These are phyloP conservation scores for Botryotinia convoluta DNA, from an alignment of 2,329 filamentous ascomycete species.

Conservation along the genomic window DNA sequence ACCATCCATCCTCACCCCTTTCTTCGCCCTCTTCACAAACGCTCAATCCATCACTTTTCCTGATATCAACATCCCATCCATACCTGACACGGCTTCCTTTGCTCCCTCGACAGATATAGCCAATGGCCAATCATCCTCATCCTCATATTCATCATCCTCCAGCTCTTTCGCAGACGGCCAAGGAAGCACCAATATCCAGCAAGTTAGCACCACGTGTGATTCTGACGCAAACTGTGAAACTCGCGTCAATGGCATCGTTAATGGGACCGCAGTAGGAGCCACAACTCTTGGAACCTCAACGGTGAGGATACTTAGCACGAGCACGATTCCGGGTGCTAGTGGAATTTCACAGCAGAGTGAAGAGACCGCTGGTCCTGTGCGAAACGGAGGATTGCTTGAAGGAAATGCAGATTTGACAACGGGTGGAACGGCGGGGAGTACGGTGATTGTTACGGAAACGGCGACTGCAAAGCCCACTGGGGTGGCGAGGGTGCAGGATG, in stretches of 20 bases:
- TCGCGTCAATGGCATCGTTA: background rate
- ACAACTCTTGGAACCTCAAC: background rate
- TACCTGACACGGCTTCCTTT: background rate
- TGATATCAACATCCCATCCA: background rate
- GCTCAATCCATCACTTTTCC: background rate
- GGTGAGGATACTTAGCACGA: background rate
- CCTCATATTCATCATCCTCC: conserved; percentile 7
- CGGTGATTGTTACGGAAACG: background rate
- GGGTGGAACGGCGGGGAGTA: conserved; percentile 6
- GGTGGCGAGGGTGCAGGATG: background rate
- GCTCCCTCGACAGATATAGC: background rate
- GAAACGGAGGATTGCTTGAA: background rate
- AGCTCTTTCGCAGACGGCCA: conserved; percentile 1
- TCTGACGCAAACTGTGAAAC: conserved; percentile 9
- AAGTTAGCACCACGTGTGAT: background rate
- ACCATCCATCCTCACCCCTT: background rate
- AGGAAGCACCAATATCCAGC: background rate
- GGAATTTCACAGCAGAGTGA: background rate
- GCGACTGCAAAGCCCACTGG: background rate
- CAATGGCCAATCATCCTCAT: conserved; percentile 1
- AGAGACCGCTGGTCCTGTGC: background rate
- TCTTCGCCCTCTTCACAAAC: background rate
- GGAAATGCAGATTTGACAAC: background rate
- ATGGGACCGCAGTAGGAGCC: background rate
- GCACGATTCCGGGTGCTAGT: background rate